Conservation (phyloP, 306 rosid species). For the Boehmeria nivea region DNA sequence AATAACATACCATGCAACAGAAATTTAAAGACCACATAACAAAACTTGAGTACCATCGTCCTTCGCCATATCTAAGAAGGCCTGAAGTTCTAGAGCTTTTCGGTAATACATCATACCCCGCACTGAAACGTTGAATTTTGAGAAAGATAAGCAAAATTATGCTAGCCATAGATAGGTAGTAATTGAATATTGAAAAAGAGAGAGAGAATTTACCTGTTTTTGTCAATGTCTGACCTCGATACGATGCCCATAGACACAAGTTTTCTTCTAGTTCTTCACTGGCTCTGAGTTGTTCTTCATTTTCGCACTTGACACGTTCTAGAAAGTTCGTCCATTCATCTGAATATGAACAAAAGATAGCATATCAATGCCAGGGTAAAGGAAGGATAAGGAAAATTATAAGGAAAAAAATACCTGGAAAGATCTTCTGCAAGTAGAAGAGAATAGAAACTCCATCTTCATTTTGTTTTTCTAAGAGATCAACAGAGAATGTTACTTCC, state of each 20-base stretch:
- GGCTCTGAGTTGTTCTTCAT: slow-evolving; percentile 49
- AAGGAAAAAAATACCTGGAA: slow-evolving; percentile 63
- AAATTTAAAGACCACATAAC: background rate
- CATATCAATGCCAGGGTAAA: slow-evolving; percentile 4
- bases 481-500: slow-evolving; percentile 70
- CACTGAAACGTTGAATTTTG: slow-evolving; percentile 37
- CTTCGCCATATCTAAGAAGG: slow-evolving; percentile 93
- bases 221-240: slow-evolving; percentile 95
- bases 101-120: slow-evolving; percentile 98
- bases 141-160: slow-evolving; percentile 13
- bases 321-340: slow-evolving; percentile 94
- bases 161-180: background rate
- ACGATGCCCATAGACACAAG: slow-evolving; percentile 90
- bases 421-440: slow-evolving; percentile 90
- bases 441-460: slow-evolving; percentile 97
- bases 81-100: slow-evolving; percentile 94
- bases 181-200: background rate
- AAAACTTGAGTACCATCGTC: slow-evolving; percentile 54
- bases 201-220: slow-evolving; percentile 64
- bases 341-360: slow-evolving; percentile 26
- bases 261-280: slow-evolving; percentile 52
- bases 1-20: slow-evolving; percentile 1
- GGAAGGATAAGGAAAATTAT: slow-evolving; percentile 15
- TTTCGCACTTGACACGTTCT: slow-evolving; percentile 45
- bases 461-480: slow-evolving; percentile 49